These are phyloP conservation scores for Pogostemon cablin DNA, from an alignment of 257 asterid species.

Conservation along the genomic window DNA sequence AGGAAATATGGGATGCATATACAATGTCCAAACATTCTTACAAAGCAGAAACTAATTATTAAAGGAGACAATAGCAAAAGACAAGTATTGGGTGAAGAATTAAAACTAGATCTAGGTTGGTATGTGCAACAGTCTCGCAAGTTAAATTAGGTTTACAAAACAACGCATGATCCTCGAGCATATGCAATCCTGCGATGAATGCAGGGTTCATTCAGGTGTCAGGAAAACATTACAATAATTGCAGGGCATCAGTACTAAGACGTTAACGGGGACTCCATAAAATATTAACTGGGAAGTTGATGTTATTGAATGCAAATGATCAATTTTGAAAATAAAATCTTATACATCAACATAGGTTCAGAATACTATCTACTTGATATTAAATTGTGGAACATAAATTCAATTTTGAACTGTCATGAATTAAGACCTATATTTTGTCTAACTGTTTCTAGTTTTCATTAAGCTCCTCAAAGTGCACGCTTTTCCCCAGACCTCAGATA, in stretches of 20 bases:
- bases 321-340: slow-evolving; percentile 17
- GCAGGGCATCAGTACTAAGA: background rate
- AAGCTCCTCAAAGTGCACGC: background rate
- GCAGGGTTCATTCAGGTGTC: slow-evolving; percentile 3
- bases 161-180: background rate
- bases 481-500: background rate
- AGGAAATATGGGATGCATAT: background rate
- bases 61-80: background rate
- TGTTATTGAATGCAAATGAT: background rate
- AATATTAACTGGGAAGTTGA: background rate
- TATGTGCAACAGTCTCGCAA: background rate
- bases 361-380: background rate
- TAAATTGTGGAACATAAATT: background rate
- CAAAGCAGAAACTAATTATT: slow-evolving; percentile 16
- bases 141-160: background rate
- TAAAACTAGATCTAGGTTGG: slow-evolving; percentile 11
- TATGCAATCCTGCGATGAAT: background rate
- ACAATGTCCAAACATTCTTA: background rate
- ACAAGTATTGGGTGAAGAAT: slow-evolving; percentile 1
- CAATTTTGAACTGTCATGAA: background rate
- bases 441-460: background rate
- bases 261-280: background rate
- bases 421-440: background rate
- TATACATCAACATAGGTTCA: background rate
- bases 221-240: background rate